Evolutionary conservation across 345 rosid species (phyloP), one percentile per base, ranked within the genome.

Genomic region (Laguncularia racemosa): DNA sequence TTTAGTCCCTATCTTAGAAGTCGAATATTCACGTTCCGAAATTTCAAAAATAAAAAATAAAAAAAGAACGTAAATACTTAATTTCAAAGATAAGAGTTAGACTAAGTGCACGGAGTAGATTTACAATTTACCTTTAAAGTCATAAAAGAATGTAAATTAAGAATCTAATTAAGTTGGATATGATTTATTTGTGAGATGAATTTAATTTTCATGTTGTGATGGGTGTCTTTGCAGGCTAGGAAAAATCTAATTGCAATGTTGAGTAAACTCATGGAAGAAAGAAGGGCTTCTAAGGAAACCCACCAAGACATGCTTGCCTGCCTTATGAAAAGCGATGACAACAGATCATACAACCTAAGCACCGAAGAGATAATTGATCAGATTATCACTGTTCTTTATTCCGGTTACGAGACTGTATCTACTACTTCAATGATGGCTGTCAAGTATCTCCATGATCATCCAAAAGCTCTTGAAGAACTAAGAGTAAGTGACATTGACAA

Each of bases 391-490:
- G 74, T 91, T 19, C 58, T 82, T 66, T 81, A 85, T 63, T 88
- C 98, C 1, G 95, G 96, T 51, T 85, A 79, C 48, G 98, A 91
- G 66, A 91, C 92, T 23, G 88, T 88, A 21, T 91, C 96, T 13
- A 85, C 91, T 28, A 88, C 96, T 13, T 73, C 95, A 1, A 91
- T 88, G 96, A 91, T 88, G 97, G 89, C 89, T 43, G 70, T 91
- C 57, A 91, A 88, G 80, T 91, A 88, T 58, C 81, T 85, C 16
- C 95, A 88, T 60, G 91, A 88, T 73, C 84, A 85, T 52, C 96
- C 88, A 3, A 57, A 43, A 51, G 89, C 76, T 66, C 96, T 88
- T 57, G 68, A 79, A 60, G 84, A 82, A 77, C 63, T 88, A n/a
- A 79, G 89, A 60, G 96, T 89, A 67, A 67, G 85, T 71, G 15